Percentiles rank a stretch among this genome's conserved stretches.
Evolutionary conservation across 495 filamentous ascomycete species (phyloP).

Genomic region (Penicillium cataractarum): DNA sequence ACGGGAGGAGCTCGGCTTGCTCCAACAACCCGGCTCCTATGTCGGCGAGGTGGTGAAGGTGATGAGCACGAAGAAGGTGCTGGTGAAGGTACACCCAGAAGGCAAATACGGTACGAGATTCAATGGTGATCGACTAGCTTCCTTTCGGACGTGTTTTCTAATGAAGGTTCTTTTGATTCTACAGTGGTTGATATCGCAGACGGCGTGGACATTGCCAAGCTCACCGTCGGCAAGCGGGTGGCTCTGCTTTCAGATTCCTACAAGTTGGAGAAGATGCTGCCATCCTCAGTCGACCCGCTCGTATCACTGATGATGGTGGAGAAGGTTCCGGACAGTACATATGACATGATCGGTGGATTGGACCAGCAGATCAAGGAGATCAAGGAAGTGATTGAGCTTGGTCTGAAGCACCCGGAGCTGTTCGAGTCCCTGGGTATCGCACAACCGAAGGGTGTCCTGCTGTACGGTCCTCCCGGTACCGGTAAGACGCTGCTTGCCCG

Average conservation of each 20-base stretch:
- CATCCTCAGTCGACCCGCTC: conserved; percentile 94
- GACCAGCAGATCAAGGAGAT: conserved; percentile 99
- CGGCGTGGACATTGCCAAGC: conserved; percentile 89
- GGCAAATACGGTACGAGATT: conserved; percentile 89
- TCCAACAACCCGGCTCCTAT: conserved; percentile 97
- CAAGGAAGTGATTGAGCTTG: conserved; percentile 99
- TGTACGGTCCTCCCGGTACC: conserved; percentile 96
- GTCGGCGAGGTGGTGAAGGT: conserved; percentile 99
- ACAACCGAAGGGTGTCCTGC: conserved; percentile 94
- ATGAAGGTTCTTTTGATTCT: conserved; percentile 12
- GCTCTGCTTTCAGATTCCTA: conserved; percentile 95
- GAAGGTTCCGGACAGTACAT: conserved; percentile 99
- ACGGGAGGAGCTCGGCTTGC: conserved; percentile 91
- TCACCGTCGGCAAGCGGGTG: conserved; percentile 96
- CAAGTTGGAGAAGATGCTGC: conserved; percentile 97
- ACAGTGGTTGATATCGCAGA: conserved; percentile 96
- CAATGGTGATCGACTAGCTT: conserved; percentile 20
- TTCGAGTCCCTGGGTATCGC: conserved; percentile 99
- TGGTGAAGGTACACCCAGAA: conserved; percentile 98
- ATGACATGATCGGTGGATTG: conserved; percentile 99
- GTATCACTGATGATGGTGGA: conserved; percentile 99
- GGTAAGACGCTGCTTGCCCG: conserved; percentile 95
- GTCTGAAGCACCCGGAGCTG: conserved; percentile 95
- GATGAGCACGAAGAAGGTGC: conserved; percentile 98
- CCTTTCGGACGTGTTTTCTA: not conserved